Percentiles rank a stretch among this genome's conserved stretches.
Conservation (phyloP, 352 stramenopile genomes). For the Elongisporangium undulatum region DNA sequence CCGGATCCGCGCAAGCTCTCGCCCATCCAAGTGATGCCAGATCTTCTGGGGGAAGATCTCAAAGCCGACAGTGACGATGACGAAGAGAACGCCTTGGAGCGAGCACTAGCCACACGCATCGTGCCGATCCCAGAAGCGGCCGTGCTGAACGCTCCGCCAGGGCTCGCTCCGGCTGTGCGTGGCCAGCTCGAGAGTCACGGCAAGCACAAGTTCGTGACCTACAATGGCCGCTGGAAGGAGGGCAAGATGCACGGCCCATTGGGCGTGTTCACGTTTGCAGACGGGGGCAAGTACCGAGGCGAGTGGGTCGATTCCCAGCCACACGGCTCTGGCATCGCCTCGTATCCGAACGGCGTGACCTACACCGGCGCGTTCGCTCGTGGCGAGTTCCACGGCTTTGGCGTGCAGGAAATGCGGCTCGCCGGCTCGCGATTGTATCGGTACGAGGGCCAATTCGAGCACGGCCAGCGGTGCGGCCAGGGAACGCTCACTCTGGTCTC, state of each 20-base stretch:
- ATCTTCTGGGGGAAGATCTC: slow-evolving; percentile 11
- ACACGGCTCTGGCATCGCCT: slow-evolving; percentile 37
- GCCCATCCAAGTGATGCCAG: slow-evolving; percentile 13
- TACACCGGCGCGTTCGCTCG: slow-evolving; percentile 54
- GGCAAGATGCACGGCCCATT: slow-evolving; percentile 62
- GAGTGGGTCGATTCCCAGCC: slow-evolving; percentile 36
- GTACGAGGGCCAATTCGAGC: slow-evolving; percentile 60
- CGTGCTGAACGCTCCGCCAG: slow-evolving; percentile 31
- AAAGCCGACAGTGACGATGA: slow-evolving; percentile 28
- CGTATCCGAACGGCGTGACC: slow-evolving; percentile 69
- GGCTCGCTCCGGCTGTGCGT: slow-evolving; percentile 51
- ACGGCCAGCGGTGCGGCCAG: slow-evolving; percentile 33
- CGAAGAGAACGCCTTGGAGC: slow-evolving; percentile 42
- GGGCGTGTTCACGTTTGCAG: slow-evolving; percentile 65
- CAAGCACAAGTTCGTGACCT: slow-evolving; percentile 61
- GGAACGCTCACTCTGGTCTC: slow-evolving; percentile 40
- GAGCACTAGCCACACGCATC: not conserved
- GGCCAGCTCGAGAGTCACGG: slow-evolving; percentile 61
- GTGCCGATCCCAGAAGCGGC: slow-evolving; percentile 32
- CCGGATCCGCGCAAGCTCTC: slow-evolving; percentile 7
- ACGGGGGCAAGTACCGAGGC: slow-evolving; percentile 66
- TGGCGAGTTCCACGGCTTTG: slow-evolving; percentile 61
- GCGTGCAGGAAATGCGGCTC: slow-evolving; percentile 42
- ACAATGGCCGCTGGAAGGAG: slow-evolving; percentile 63
- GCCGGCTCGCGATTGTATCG: slow-evolving; percentile 19